phyloP scores from a whole-genome alignment of 345 rosid genomes.

The Aquilaria sinensis region DNA sequence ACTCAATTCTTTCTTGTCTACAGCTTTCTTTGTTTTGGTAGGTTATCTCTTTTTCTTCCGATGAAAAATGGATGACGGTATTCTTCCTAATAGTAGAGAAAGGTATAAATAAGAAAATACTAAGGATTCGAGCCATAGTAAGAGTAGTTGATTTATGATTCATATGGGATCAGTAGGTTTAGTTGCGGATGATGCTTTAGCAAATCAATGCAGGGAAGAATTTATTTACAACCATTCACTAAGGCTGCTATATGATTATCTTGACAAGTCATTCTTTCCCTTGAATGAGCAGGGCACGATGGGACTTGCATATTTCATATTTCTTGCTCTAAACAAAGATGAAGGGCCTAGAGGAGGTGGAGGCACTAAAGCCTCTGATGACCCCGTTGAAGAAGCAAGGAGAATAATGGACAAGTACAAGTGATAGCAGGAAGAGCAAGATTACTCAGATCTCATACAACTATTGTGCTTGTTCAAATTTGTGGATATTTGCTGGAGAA shows the following conservation, averaged over 20 bases:
- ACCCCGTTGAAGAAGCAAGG: constrained; percentile 71
- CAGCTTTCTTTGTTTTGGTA: constrained; percentile 87
- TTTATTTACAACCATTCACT: no score
- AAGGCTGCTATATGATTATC: background rate
- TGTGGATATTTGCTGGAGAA: background rate
- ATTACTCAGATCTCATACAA: background rate
- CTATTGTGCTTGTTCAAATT: no score
- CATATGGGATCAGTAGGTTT: no score
- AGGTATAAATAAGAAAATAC: no score
- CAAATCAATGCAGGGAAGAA: no score
- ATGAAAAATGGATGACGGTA: no score
- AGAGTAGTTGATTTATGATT: no score
- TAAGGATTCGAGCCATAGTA: no score
- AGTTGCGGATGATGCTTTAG: background rate
- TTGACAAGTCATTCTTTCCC: constrained; percentile 7
- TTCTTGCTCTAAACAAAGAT: constrained; percentile 83
- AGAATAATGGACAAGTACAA: constrained; percentile 96
- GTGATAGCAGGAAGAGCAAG: constrained; percentile 15
- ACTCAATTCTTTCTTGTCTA: constrained; percentile 61
- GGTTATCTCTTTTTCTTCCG: constrained; percentile 7
- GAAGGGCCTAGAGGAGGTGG: constrained; percentile 43
- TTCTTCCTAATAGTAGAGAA: no score
- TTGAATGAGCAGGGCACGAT: constrained; percentile 61
- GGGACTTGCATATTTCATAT: constrained; percentile 83
- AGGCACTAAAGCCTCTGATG: constrained; percentile 32